Evolutionary conservation across 2,329 filamentous ascomycete species (phyloP).

Genomic region (Akanthomyces dipterigenus): DNA sequence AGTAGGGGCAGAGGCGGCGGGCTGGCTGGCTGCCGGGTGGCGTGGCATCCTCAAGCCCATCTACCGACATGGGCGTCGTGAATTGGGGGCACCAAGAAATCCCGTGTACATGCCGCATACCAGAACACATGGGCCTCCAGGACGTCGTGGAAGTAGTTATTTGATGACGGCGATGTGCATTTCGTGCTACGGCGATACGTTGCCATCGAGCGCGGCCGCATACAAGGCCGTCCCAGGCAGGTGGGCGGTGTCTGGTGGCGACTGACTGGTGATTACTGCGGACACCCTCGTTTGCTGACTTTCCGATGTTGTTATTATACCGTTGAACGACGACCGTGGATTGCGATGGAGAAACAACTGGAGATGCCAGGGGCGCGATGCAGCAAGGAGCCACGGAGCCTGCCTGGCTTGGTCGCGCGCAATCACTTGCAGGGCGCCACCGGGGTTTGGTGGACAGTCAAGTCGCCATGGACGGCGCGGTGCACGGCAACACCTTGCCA

Average conservation of each 20-base stretch:
- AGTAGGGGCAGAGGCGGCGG: neutral
- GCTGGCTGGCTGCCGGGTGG: conserved; percentile 5
- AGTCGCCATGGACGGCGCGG: neutral
- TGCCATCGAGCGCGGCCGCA: conserved; percentile 6
- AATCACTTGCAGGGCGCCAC: conserved; percentile 6
- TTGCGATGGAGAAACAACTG: neutral
- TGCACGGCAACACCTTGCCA: neutral
- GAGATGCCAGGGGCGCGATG: neutral
- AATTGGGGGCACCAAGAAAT: neutral
- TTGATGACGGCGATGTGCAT: conserved; percentile 7
- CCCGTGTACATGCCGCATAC: neutral
- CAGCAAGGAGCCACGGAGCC: neutral
- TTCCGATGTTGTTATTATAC: neutral
- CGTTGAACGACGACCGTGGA: neutral
- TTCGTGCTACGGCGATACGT: conserved; percentile 7
- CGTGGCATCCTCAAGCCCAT: conserved; percentile 7
- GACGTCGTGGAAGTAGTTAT: neutral
- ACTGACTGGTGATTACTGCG: neutral
- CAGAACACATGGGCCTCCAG: neutral
- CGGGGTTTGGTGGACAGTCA: neutral
- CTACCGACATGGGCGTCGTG: conserved; percentile 4
- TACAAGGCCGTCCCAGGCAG: neutral
- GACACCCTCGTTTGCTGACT: neutral
- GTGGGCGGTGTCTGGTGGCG: neutral
- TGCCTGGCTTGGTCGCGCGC: neutral